A percentile compares a stretch with the other conserved stretches of the same genome.
Evolutionary conservation across 495 filamentous ascomycete genomes (phyloP).

Genomic region (Aspergillus bertholletiae): DNA sequence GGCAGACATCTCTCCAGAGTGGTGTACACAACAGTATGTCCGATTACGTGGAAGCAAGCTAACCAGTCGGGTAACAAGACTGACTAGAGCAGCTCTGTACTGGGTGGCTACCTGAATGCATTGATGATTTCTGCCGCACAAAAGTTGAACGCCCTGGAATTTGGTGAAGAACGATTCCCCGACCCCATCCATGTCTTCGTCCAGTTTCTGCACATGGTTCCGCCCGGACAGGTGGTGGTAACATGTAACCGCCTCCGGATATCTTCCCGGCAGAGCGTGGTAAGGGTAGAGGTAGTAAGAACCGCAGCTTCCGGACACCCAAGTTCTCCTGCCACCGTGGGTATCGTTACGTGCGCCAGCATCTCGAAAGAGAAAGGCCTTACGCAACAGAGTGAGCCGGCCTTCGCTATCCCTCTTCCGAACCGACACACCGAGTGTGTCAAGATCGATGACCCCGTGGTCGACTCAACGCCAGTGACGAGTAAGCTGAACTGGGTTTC

Average conservation of each 20-base stretch:
- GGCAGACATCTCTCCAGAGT: constrained; percentile 15
- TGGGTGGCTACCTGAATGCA: constrained; percentile 19
- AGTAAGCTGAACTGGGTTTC: constrained; percentile 19
- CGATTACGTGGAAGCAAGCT: not conserved
- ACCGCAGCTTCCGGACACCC: not conserved
- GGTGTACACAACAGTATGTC: constrained; percentile 23
- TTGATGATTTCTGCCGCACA: constrained; percentile 15
- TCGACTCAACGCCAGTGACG: constrained; percentile 21
- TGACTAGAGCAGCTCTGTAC: constrained; percentile 16
- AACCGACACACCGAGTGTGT: constrained; percentile 17
- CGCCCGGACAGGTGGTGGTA: constrained; percentile 9
- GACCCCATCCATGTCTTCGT: constrained; percentile 21
- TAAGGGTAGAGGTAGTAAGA: constrained; percentile 15
- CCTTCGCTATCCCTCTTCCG: constrained; percentile 3
- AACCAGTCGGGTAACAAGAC: not conserved
- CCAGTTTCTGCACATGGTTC: constrained; percentile 20
- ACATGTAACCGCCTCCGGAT: constrained; percentile 10
- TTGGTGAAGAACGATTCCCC: constrained; percentile 9
- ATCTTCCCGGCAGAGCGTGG: constrained; percentile 18
- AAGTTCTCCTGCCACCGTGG: constrained; percentile 1
- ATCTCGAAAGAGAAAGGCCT: constrained; percentile 16
- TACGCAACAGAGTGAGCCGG: constrained; percentile 3
- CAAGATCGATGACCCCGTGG: constrained; percentile 18
- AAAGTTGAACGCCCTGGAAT: constrained; percentile 12
- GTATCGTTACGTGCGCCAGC: constrained; percentile 17